Evolutionary conservation across 257 asterid genomes (phyloP).

Genomic region (Plantago elongata): DNA sequence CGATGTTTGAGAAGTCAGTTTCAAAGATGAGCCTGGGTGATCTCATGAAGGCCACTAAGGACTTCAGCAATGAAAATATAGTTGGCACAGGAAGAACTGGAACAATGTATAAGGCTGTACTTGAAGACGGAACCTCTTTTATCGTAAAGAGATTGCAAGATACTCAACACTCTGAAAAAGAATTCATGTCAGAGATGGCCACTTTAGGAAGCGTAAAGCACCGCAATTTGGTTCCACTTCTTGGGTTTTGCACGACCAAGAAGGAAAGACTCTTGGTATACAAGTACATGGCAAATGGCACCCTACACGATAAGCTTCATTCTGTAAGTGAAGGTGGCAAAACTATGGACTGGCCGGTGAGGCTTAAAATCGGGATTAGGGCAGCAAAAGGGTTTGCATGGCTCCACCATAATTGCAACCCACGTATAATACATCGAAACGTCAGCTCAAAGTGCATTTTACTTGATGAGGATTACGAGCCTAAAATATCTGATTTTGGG

Average conservation of each 20-base stretch:
- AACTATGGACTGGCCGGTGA: conserved; percentile 50
- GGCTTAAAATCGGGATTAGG: conserved; percentile 51
- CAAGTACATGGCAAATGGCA: conserved; percentile 54
- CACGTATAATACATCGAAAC: conserved; percentile 64
- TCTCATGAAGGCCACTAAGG: conserved; percentile 68
- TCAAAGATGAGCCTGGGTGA: conserved; percentile 61
- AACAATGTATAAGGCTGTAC: conserved; percentile 54
- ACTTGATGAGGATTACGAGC: conserved; percentile 46
- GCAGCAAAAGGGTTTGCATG: conserved; percentile 67
- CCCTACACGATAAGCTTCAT: conserved; percentile 57
- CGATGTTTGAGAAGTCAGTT: conserved; percentile 56
- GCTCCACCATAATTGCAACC: conserved; percentile 76
- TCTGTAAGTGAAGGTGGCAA: conserved; percentile 22
- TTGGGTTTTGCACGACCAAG: conserved; percentile 56
- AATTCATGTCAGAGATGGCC: conserved; percentile 51
- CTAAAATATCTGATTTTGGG: conserved; percentile 78
- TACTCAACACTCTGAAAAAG: conserved; percentile 64
- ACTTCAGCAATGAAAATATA: conserved; percentile 60
- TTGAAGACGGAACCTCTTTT: conserved; percentile 54
- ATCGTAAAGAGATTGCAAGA: conserved; percentile 65
- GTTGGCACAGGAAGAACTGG: conserved; percentile 66
- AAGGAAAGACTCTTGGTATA: conserved; percentile 60
- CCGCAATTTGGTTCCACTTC: conserved; percentile 60
- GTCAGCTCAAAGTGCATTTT: conserved; percentile 62
- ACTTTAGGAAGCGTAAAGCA: conserved; percentile 53